Evolutionary conservation across 129 eudicot genomes (phyloP).

Genomic region (Chrysanthemum seticuspe): DNA sequence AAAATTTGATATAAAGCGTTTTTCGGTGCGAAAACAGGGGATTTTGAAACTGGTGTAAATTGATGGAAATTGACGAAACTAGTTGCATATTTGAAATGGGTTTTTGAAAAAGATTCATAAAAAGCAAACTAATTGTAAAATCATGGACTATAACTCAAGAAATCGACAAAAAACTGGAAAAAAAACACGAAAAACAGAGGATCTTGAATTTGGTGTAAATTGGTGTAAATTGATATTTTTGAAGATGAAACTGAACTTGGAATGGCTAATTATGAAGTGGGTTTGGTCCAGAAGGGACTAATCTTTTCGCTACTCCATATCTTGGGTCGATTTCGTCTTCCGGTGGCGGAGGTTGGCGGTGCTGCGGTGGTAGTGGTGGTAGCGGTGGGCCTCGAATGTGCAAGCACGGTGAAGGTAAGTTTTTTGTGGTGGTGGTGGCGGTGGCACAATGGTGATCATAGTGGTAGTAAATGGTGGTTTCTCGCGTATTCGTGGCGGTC

Average conservation of each 20-base stretch:
- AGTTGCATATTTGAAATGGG: too few relatives aligned
- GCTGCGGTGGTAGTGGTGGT: constrained; percentile 30
- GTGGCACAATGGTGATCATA: constrained; percentile 27
- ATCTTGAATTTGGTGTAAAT: not conserved
- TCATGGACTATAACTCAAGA: constrained; percentile 1
- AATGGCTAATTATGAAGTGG: constrained; percentile 75
- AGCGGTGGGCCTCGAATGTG: constrained; percentile 37
- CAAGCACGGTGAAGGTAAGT: constrained; percentile 30
- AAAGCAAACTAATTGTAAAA: too few relatives aligned
- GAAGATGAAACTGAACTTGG: too few relatives aligned
- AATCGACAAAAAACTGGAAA: not conserved
- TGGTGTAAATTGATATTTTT: not conserved
- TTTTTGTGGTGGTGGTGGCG: constrained; percentile 34
- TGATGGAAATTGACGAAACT: too few relatives aligned
- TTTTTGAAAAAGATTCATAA: too few relatives aligned
- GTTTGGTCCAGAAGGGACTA: constrained; percentile 96
- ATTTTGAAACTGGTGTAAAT: too few relatives aligned
- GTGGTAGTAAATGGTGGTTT: constrained; percentile 16
- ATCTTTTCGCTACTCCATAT: constrained; percentile 81
- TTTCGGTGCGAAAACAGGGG: not conserved
- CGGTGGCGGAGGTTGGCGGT: constrained; percentile 36
- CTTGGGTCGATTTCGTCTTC: constrained; percentile 65
- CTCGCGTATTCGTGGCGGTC: constrained; percentile 23
- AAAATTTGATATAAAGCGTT: not conserved
- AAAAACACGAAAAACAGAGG: constrained; percentile 2